Conservation (phyloP, 2,329 filamentous ascomycete genomes). For the Calonectria pteridis region DNA sequence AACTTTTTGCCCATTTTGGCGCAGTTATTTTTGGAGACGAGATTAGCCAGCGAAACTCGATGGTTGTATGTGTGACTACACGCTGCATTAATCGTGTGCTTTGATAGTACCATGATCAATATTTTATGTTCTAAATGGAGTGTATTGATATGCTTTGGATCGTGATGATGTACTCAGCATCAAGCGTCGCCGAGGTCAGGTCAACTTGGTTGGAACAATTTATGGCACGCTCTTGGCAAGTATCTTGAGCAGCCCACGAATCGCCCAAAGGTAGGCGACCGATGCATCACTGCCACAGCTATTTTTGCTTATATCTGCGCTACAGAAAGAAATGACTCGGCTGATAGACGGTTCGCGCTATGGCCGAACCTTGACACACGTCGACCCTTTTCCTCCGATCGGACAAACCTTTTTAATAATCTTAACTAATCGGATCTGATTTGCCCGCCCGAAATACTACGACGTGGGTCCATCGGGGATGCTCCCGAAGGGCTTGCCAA, state of each 20-base stretch:
- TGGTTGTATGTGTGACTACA: no score
- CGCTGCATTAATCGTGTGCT: neutral
- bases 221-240: neutral
- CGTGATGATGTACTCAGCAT: neutral
- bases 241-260: neutral
- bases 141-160: neutral
- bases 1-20: no score
- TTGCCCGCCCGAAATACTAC: no score
- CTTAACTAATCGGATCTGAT: neutral
- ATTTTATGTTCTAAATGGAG: neutral
- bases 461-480: neutral
- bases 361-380: neutral
- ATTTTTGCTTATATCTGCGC: neutral
- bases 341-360: neutral
- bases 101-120: neutral
- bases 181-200: neutral
- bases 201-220: neutral
- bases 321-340: neutral
- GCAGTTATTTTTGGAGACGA: no score
- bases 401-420: neutral
- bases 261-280: neutral
- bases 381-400: neutral
- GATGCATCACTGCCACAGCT: neutral
- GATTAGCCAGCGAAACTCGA: no score
- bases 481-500: neutral